Percentiles rank a stretch among this genome's conserved stretches.
Conservation (phyloP, 306 rosid genomes). For the Coriaria nepalensis region DNA sequence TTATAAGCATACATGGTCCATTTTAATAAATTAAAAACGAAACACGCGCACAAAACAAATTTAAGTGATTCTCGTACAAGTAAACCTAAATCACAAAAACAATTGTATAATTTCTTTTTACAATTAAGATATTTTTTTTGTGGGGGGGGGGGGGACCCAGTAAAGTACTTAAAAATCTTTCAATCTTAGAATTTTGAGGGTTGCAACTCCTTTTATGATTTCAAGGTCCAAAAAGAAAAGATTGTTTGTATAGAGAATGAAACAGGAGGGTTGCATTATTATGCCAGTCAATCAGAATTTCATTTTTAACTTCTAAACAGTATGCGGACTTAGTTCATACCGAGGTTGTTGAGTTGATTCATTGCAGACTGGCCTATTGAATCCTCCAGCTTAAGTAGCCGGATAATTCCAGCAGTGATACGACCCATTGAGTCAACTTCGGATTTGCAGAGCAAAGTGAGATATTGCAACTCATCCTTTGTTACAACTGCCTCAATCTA, state of each 20-base stretch:
- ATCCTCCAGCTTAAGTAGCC: slow-evolving; percentile 73
- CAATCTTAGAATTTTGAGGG: too few relatives aligned
- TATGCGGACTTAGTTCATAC: slow-evolving; percentile 27
- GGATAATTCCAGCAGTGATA: slow-evolving; percentile 71
- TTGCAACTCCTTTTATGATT: too few relatives aligned
- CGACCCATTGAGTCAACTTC: slow-evolving; percentile 91
- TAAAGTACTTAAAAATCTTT: too few relatives aligned
- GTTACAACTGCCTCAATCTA: slow-evolving; percentile 87
- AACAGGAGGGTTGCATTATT: too few relatives aligned
- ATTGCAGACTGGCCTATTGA: slow-evolving; percentile 79
- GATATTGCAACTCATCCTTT: slow-evolving; percentile 85
- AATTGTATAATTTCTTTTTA: too few relatives aligned
- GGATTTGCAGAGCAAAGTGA: slow-evolving; percentile 75
- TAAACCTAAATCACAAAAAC: too few relatives aligned
- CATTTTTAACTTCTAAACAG: too few relatives aligned
- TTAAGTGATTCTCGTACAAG: too few relatives aligned
- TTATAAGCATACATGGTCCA: slow-evolving; percentile 5
- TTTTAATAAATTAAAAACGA: neutral
- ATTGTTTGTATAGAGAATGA: too few relatives aligned
- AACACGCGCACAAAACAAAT: neutral
- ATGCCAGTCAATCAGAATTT: neutral
- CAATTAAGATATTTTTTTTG: too few relatives aligned
- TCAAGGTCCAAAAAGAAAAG: too few relatives aligned
- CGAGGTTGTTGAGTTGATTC: slow-evolving; percentile 71
- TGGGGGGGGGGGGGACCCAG: too few relatives aligned